Conservation (phyloP, 2,329 filamentous ascomycete genomes). For the Teratosphaeria nubilosa region DNA sequence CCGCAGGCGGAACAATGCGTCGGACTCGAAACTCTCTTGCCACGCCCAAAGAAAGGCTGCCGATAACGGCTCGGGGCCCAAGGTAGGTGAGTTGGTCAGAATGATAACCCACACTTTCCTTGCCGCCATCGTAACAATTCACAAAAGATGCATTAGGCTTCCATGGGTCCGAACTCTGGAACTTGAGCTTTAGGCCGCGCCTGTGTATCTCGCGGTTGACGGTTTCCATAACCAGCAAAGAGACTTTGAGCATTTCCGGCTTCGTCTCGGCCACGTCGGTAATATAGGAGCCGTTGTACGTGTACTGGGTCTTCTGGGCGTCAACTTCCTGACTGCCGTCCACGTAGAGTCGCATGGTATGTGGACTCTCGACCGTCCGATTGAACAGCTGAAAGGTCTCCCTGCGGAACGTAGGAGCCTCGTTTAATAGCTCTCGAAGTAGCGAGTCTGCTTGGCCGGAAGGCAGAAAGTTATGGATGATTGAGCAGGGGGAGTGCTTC, state of each 20-base stretch:
- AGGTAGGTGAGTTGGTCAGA: slow-evolving; percentile 88
- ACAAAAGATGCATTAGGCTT: slow-evolving; percentile 83
- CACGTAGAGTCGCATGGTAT: slow-evolving; percentile 76
- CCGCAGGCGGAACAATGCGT: slow-evolving; percentile 52
- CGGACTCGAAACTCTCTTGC: slow-evolving; percentile 88
- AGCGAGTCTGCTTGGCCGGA: slow-evolving; percentile 60
- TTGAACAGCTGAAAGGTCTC: slow-evolving; percentile 81
- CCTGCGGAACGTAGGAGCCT: slow-evolving; percentile 60
- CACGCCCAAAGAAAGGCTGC: slow-evolving; percentile 81
- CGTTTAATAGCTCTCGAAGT: slow-evolving; percentile 62
- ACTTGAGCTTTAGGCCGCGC: slow-evolving; percentile 63
- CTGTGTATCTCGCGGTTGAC: slow-evolving; percentile 70
- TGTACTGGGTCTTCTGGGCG: slow-evolving; percentile 66
- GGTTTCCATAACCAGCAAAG: slow-evolving; percentile 56
- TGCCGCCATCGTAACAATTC: slow-evolving; percentile 79
- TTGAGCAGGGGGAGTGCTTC: slow-evolving; percentile 75
- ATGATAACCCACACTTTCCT: slow-evolving; percentile 83
- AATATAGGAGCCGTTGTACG: slow-evolving; percentile 73
- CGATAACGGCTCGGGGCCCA: slow-evolving; percentile 79
- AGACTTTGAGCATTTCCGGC: slow-evolving; percentile 61
- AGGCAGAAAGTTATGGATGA: slow-evolving; percentile 84
- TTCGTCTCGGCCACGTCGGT: slow-evolving; percentile 67
- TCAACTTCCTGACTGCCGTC: slow-evolving; percentile 59
- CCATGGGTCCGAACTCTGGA: slow-evolving; percentile 68
- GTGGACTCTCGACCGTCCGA: slow-evolving; percentile 72